phyloP scores from a whole-genome alignment of 2,329 filamentous ascomycete species.

The Colletotrichum graminicola region DNA sequence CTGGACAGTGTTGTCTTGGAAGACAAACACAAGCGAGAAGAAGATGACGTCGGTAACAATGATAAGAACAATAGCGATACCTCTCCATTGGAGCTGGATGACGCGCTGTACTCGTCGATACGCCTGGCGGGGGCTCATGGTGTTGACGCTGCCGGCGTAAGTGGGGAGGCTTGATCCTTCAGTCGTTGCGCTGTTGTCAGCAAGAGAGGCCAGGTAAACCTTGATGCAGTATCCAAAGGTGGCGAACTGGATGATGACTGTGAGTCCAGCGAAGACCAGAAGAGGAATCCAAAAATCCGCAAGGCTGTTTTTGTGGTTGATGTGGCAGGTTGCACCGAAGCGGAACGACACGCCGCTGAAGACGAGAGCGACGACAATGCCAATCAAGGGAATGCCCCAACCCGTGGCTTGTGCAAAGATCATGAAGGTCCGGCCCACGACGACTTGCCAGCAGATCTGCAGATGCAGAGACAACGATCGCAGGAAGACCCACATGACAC shows the following conservation, averaged over 20 bases:
- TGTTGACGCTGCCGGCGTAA: conserved; percentile 80
- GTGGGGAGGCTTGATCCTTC: conserved; percentile 80
- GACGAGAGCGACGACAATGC: conserved; percentile 80
- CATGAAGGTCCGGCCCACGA: conserved; percentile 91
- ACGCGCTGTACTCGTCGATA: conserved; percentile 89
- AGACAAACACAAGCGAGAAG: conserved; percentile 92
- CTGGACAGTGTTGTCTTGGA: conserved; percentile 80
- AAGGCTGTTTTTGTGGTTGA: conserved; percentile 89
- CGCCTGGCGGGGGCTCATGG: conserved; percentile 85
- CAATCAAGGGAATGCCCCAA: conserved; percentile 85
- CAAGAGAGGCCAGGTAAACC: conserved; percentile 88
- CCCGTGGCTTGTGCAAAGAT: conserved; percentile 83
- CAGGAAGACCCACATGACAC: conserved; percentile 91
- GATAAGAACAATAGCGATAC: conserved; percentile 88
- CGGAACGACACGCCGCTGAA: conserved; percentile 94
- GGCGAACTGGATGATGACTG: conserved; percentile 83
- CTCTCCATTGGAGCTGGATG: conserved; percentile 92
- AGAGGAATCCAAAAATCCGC: conserved; percentile 92
- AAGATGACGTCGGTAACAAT: conserved; percentile 94
- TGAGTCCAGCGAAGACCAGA: conserved; percentile 80
- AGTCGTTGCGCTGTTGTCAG: conserved; percentile 78
- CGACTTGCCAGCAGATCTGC: conserved; percentile 97
- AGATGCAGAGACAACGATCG: conserved; percentile 92
- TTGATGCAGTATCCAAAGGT: conserved; percentile 96
- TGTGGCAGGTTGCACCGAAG: conserved; percentile 91